Evolutionary conservation across 768 basidiomycete species (phyloP), one percentile per base, ranked within the genome.

Genomic region (Mycena chlorophos): DNA sequence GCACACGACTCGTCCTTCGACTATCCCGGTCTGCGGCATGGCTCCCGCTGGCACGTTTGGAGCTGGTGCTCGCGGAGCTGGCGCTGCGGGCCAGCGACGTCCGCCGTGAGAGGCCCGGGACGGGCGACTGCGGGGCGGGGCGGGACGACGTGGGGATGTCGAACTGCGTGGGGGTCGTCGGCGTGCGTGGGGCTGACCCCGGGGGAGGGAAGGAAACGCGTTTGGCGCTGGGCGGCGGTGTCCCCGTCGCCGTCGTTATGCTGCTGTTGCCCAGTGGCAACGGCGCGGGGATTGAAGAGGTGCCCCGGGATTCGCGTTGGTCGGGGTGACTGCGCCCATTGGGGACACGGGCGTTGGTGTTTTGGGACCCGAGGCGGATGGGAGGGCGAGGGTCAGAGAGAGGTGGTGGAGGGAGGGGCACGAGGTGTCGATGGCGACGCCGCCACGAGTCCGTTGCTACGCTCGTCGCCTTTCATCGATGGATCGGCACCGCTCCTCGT

Each of bases 41-140:
- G 5, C 46, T 27, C 23, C 25, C 38, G 20, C 14, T 42, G 16
- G 40, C 20, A 10, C 43, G 63, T 17, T 63, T 70, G 17, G 68
- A 73, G 38, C n/a, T n/a, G n/a, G n/a, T n/a, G n/a, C 67, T 58
- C 29, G 66, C 49, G 5, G 78, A 78, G 2, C 68, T 70, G 40
- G 68, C 49, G 67, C 72, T 60, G 46, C 69, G 50, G 54, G 72
- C 56, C 63, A 64, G 17, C 19, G 76, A 77, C 4, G 74, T 60
- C 23, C 78, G 73, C 30, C 82, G 77, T 0, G 82, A 83, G 4
- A 75, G 53, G 0, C 75, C 80, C 16, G 85, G 85, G 1, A 83
- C 86, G 3, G 80, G 80, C 20, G 40, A 43, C 20, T 10, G 40
- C 0, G 86, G 85, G 0, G 85, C 85, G 29, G 83, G 84, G 4